A percentile compares a stretch with the other conserved stretches of the same genome.
Evolutionary conservation across 192 early-diverging fungal genomes (phyloP).

Genomic region (Jimgerdemannia lactiflua): DNA sequence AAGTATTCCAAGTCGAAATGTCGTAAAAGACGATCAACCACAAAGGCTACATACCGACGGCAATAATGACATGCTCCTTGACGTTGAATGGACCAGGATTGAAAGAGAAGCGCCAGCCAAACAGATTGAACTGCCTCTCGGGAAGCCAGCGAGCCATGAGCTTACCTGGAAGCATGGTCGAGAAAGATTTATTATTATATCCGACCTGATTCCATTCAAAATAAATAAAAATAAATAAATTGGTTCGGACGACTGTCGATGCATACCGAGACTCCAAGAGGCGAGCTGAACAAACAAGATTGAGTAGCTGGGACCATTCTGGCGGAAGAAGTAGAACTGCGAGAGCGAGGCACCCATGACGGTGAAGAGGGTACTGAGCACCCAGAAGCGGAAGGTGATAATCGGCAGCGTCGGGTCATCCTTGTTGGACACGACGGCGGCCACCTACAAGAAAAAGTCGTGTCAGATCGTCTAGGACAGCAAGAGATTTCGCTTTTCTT

Average conservation of each 20-base stretch:
- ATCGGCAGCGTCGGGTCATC: slow-evolving; percentile 34
- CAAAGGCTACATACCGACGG: slow-evolving; percentile 62
- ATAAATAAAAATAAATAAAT: background rate
- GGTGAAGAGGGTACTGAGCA: slow-evolving; percentile 40
- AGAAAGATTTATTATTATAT: too few relatives aligned
- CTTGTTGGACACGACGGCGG: background rate
- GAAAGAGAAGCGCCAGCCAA: slow-evolving; percentile 46
- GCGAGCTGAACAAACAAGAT: slow-evolving; percentile 35
- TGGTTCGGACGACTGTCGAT: background rate
- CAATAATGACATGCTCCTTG: slow-evolving; percentile 88
- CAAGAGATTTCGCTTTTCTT: background rate
- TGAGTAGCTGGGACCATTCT: slow-evolving; percentile 21
- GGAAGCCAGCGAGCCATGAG: background rate
- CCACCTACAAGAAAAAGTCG: background rate
- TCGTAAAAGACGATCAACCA: background rate
- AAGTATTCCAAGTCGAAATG: background rate
- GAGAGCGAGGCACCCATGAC: slow-evolving; percentile 28
- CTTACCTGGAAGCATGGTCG: background rate
- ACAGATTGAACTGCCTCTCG: slow-evolving; percentile 12
- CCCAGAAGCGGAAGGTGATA: slow-evolving; percentile 53
- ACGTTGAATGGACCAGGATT: slow-evolving; percentile 88
- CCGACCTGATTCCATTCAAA: background rate
- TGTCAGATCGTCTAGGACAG: background rate
- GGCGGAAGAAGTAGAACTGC: slow-evolving; percentile 38
- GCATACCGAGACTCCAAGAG: slow-evolving; percentile 23